These are phyloP conservation scores for Candida qinlingensis DNA, from an alignment of 805 yeast genomes.

Conservation along the genomic window DNA sequence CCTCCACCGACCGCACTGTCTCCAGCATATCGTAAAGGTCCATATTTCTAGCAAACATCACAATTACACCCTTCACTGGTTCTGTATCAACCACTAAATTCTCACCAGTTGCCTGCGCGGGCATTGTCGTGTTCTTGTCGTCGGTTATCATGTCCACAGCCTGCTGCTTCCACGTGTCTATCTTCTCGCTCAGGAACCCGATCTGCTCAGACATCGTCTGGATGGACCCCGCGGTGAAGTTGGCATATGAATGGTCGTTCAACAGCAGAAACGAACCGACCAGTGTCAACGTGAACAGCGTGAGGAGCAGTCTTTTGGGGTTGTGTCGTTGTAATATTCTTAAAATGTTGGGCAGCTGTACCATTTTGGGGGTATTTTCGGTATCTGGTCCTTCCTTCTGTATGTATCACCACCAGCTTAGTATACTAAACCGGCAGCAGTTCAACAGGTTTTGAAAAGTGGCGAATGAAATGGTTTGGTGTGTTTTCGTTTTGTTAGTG, in stretches of 20 bases:
- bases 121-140: not conserved
- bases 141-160: not conserved
- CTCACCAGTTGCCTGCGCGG: not conserved
- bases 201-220: not conserved
- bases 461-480: too few relatives aligned
- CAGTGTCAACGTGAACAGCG: not conserved
- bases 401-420: too few relatives aligned
- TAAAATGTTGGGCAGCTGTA: not conserved
- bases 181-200: not conserved
- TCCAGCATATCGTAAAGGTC: conserved; percentile 51
- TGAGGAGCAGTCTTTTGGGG: not conserved
- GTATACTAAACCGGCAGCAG: too few relatives aligned
- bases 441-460: too few relatives aligned
- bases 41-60: conserved; percentile 60
- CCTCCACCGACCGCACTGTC: conserved; percentile 59
- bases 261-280: not conserved
- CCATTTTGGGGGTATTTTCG: not conserved
- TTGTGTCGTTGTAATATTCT: not conserved
- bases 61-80: conserved; percentile 34
- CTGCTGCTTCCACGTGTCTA: not conserved
- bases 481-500: too few relatives aligned
- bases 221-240: not conserved
- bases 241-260: not conserved
- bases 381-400: too few relatives aligned
- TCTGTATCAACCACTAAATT: not conserved